Base-by-base conservation (phyloP, 2,329 filamentous ascomycete species). In the Colletotrichum orbiculare region DNA sequence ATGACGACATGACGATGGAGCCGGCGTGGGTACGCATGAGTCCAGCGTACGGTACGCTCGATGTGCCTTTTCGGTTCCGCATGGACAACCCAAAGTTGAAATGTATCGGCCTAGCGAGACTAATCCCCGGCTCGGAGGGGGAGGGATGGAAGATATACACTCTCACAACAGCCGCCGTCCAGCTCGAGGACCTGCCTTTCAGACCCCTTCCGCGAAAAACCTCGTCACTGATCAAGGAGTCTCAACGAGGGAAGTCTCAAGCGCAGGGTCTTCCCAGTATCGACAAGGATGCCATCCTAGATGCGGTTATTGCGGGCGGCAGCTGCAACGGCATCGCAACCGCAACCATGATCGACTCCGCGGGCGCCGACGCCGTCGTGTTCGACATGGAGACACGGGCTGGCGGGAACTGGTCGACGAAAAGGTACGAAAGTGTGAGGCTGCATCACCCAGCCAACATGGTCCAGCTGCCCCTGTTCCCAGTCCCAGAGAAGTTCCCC, bases 291-390 rank as follows among this genome's bases (percentile, higher is more conserved):
- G n/a, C 25, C n/a, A 33, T 64, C 6, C 42, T 64, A n/a, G 61
- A 64, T 39, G 61, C 56, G 11, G 43, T 64, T 9, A 6, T 64
- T 1, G 56, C 60, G 6, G 61, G 61, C 10, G 61, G 61, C 37
- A 64, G 61, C 50, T 64, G 61, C 49, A 64, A 49, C 55, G 61
- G 61, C 43, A 48, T 64, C 55, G 49, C 56, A 5, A 64, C 41
- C 56, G 56, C 55, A 11, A 57, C 47, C 41, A 25, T 17, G 56
- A 45, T 66, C 34, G 63, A 63, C n/a, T 34, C 55, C 8, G 48
- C 33, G 1, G 61, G 61, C n/a, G 61, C 48, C 9, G 45, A 64
- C 4, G 34, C 9, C 9, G 13, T 47, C 45, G 8, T 54, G 15
- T 49, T 64, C 48, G 61, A 64, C 6, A 12, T 4, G 2, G 61